Percentiles rank a stretch among this genome's conserved stretches.
These are phyloP conservation scores for Wickerhamiella infanticola DNA, from an alignment of 1,139 yeast genomes.

Conservation along the genomic window DNA sequence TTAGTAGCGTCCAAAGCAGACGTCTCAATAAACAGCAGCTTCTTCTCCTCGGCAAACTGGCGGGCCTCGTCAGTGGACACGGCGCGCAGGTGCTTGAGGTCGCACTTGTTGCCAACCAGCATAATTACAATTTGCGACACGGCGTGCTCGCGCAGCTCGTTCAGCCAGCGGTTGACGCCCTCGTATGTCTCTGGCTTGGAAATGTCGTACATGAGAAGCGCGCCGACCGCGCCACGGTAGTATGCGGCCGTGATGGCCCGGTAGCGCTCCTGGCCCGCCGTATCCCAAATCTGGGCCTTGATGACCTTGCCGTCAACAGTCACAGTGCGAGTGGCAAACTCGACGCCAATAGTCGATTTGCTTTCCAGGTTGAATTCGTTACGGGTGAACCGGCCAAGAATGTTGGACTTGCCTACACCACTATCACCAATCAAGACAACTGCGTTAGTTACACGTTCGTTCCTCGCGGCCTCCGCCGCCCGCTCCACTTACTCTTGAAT, in stretches of 20 bases:
- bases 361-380: conserved; percentile 92
- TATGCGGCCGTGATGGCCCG: conserved; percentile 96
- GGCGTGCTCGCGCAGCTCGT: conserved; percentile 90
- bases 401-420: conserved; percentile 93
- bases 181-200: conserved; percentile 88
- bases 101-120: conserved; percentile 92
- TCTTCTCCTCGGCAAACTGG: conserved; percentile 87
- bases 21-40: conserved; percentile 88
- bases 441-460: conserved; percentile 11
- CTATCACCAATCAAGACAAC: conserved; percentile 94
- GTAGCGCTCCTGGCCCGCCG: conserved; percentile 98
- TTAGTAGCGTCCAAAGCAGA: conserved; percentile 90
- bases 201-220: conserved; percentile 87
- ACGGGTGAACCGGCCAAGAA: conserved; percentile 83
- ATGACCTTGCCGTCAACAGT: conserved; percentile 90
- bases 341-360: conserved; percentile 93
- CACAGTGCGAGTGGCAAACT: conserved; percentile 91
- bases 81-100: conserved; percentile 87
- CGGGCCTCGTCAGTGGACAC: conserved; percentile 97
- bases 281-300: conserved; percentile 98
- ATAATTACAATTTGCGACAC: conserved; percentile 95
- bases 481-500: conserved; percentile 48
- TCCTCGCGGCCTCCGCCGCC: neutral
- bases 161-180: conserved; percentile 87
- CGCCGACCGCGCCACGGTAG: conserved; percentile 97